phyloP scores from a whole-genome alignment of 1,284 basidiomycete species.

The Termitomyces sp. region DNA sequence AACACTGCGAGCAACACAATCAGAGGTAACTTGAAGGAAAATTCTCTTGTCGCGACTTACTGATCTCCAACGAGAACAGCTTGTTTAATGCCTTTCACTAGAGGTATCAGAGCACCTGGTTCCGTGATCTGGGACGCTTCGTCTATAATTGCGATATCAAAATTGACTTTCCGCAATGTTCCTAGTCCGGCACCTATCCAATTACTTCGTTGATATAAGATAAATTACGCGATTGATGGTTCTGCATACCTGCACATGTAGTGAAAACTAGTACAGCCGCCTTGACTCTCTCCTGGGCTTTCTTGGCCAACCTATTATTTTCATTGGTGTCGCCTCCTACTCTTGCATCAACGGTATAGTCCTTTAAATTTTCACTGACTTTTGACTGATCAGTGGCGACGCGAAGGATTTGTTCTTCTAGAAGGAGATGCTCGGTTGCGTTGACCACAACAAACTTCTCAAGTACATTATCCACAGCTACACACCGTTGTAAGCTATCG shows the following conservation, averaged over 20 bases:
- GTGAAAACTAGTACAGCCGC: conserved; percentile 54
- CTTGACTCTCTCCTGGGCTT: conserved; percentile 52
- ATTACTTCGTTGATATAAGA: not conserved
- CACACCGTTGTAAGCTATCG: not conserved
- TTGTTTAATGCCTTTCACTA: conserved; percentile 54
- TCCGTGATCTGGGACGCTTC: conserved; percentile 67
- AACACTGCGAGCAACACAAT: conserved; percentile 36
- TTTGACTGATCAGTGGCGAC: conserved; percentile 59
- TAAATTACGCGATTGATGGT: not conserved
- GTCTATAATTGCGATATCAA: conserved; percentile 59
- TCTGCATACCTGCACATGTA: conserved; percentile 46
- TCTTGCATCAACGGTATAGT: conserved; percentile 58
- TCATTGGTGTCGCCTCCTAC: conserved; percentile 61
- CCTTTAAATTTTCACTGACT: conserved; percentile 50
- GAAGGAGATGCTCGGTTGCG: conserved; percentile 33
- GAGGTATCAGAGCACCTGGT: conserved; percentile 54
- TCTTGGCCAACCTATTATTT: conserved; percentile 49
- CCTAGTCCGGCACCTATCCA: conserved; percentile 50
- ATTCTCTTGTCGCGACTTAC: conserved; percentile 31
- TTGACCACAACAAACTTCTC: conserved; percentile 54
- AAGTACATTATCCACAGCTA: conserved; percentile 65
- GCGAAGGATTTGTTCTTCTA: conserved; percentile 52
- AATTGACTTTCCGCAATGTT: conserved; percentile 48
- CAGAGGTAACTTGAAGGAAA: not conserved
- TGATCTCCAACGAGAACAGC: conserved; percentile 65